Evolutionary conservation across 2,329 filamentous ascomycete genomes (phyloP).

Genomic region (Teratosphaeria pseudoeucalypti): DNA sequence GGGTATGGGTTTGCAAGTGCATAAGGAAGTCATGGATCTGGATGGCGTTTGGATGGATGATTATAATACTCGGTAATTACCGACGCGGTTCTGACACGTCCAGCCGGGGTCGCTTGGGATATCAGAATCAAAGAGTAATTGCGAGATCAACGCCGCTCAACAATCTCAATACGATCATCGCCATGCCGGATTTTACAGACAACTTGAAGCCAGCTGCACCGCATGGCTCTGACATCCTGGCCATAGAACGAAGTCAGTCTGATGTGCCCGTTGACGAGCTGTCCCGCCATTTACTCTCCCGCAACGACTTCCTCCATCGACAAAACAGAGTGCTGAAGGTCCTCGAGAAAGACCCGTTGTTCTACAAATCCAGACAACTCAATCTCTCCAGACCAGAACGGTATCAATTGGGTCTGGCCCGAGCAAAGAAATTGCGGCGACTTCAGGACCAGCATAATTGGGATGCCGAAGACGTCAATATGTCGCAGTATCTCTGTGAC

Average conservation of each 20-base stretch:
- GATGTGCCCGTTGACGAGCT: constrained; percentile 35
- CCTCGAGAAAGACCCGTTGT: constrained; percentile 37
- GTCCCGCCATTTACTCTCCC: constrained; percentile 35
- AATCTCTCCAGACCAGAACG: constrained; percentile 43
- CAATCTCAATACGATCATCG: background rate
- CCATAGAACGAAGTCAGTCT: constrained; percentile 36
- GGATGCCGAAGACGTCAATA: constrained; percentile 40
- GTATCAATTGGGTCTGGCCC: constrained; percentile 42
- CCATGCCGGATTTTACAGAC: constrained; percentile 42
- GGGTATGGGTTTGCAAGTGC: background rate
- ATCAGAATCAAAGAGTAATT: no score
- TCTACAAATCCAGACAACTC: constrained; percentile 40
- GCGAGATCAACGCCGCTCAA: background rate
- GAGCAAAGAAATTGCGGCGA: constrained; percentile 41
- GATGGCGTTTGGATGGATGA: background rate
- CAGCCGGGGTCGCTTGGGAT: no score
- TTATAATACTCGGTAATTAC: no score
- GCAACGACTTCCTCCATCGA: constrained; percentile 38
- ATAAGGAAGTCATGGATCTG: background rate
- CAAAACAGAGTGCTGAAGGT: constrained; percentile 38
- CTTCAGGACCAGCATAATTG: constrained; percentile 37
- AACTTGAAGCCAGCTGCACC: constrained; percentile 35
- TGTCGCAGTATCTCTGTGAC: constrained; percentile 43
- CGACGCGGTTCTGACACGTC: no score
- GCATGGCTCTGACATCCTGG: constrained; percentile 37